phyloP scores from a whole-genome alignment of 2,329 filamentous ascomycete species.

The Clarireedia sp. region DNA sequence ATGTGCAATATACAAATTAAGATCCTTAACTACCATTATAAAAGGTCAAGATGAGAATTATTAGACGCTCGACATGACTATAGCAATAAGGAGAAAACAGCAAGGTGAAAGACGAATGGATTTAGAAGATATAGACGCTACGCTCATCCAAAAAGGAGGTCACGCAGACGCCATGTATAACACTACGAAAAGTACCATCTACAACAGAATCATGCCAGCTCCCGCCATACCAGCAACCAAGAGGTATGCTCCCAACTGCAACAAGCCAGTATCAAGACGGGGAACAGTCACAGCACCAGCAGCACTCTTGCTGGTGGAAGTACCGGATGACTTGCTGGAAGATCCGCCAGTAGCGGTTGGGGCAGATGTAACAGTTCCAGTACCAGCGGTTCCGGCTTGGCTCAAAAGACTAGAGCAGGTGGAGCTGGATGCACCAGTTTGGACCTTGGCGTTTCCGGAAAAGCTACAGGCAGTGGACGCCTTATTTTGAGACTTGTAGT shows the following conservation, averaged over 20 bases:
- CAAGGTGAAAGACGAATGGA: neutral
- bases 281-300: constrained; percentile 37
- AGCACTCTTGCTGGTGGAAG: constrained; percentile 25
- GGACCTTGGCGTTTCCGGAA: constrained; percentile 53
- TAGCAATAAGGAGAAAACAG: neutral
- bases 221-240: constrained; percentile 42
- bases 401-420: constrained; percentile 52
- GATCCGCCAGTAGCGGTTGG: constrained; percentile 34
- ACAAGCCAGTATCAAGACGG: constrained; percentile 35
- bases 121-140: neutral
- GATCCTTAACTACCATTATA: neutral
- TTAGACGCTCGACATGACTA: neutral
- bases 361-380: constrained; percentile 43
- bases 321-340: constrained; percentile 15
- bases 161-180: neutral
- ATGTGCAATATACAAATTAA: constrained; percentile 10
- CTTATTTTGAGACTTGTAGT: constrained; percentile 54
- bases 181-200: constrained; percentile 19
- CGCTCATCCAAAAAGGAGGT: neutral
- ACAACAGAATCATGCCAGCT: constrained; percentile 47
- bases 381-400: constrained; percentile 54
- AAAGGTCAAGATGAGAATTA: neutral
- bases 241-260: constrained; percentile 43
- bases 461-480: constrained; percentile 60
- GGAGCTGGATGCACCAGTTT: constrained; percentile 37